Conservation (phyloP, 2,329 filamentous ascomycete genomes). For the Fusarium ramigenum region DNA sequence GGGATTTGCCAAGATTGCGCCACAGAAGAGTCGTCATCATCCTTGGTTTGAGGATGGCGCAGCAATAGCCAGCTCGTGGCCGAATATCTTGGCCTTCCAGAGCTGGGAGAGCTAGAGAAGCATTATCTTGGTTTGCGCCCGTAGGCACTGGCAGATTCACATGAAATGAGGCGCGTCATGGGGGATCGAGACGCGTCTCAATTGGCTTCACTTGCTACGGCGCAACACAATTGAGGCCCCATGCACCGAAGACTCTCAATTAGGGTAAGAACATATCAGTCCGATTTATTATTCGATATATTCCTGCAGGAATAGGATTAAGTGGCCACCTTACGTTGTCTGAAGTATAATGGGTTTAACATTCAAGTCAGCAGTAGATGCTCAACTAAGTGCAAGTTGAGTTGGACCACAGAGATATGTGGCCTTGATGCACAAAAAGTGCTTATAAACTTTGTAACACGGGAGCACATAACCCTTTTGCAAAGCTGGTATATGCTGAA, state of each 20-base stretch:
- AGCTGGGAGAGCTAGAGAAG: background rate
- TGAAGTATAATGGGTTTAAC: too few relatives aligned
- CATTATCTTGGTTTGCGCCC: background rate
- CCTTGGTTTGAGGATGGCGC: background rate
- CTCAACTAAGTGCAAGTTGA: rapidly evolving
- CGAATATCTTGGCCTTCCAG: background rate
- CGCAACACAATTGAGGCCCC: too few relatives aligned
- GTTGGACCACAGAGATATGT: rapidly evolving
- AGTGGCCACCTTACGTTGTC: rapidly evolving
- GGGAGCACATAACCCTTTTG: rapidly evolving
- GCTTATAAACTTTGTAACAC: rapidly evolving
- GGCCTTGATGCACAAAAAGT: rapidly evolving
- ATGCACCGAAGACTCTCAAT: too few relatives aligned
- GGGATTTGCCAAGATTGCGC: conserved; percentile 19
- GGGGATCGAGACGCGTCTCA: background rate
- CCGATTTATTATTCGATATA: too few relatives aligned
- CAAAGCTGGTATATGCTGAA: rapidly evolving
- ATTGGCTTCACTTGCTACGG: background rate
- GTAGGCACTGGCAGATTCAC: background rate
- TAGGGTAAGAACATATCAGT: rapidly evolving
- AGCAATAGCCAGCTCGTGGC: background rate
- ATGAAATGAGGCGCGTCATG: background rate
- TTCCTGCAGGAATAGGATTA: rapidly evolving
- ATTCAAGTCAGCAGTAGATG: too few relatives aligned
- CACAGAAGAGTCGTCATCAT: conserved; percentile 13